Conservation (phyloP, 2,329 filamentous ascomycete genomes). For the Penicillium decumbens region DNA sequence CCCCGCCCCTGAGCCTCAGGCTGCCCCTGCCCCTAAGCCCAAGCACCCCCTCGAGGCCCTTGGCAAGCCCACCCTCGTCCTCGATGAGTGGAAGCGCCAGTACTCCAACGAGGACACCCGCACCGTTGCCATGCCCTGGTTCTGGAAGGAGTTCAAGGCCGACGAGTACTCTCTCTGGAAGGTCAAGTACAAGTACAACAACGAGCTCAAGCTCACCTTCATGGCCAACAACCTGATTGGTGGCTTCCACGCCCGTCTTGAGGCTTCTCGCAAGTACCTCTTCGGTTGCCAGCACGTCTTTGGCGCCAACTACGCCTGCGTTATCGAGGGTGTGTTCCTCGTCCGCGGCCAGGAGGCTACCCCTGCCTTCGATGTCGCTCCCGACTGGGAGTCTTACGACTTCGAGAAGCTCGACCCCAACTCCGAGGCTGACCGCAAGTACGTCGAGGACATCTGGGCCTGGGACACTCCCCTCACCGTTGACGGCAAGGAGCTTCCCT, state of each 20-base stretch:
- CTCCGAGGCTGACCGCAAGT: constrained; percentile 78
- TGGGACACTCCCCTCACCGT: constrained; percentile 82
- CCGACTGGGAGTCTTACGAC: constrained; percentile 92
- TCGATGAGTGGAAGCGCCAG: constrained; percentile 98
- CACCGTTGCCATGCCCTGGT: constrained; percentile 82
- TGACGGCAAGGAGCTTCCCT: constrained; percentile 82
- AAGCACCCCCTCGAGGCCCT: constrained; percentile 94
- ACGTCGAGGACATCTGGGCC: constrained; percentile 80
- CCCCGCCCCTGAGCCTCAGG: constrained; percentile 50
- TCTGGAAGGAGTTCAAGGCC: constrained; percentile 94
- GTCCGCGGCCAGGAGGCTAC: constrained; percentile 83
- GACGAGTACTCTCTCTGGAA: constrained; percentile 95
- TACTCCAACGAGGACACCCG: constrained; percentile 95
- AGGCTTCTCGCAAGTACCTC: constrained; percentile 95
- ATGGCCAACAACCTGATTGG: constrained; percentile 98
- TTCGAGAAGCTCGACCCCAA: constrained; percentile 94
- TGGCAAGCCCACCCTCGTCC: constrained; percentile 69
- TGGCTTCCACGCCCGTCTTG: constrained; percentile 95
- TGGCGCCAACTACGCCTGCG: constrained; percentile 78
- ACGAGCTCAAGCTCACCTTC: constrained; percentile 95
- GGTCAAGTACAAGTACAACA: constrained; percentile 97
- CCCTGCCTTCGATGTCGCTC: constrained; percentile 92
- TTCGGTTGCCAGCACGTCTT: constrained; percentile 90
- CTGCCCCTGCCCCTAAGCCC: constrained; percentile 70
- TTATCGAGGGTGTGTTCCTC: constrained; percentile 91